Evolutionary conservation across 2,329 filamentous ascomycete genomes (phyloP).

Genomic region (Calonectria pteridis): DNA sequence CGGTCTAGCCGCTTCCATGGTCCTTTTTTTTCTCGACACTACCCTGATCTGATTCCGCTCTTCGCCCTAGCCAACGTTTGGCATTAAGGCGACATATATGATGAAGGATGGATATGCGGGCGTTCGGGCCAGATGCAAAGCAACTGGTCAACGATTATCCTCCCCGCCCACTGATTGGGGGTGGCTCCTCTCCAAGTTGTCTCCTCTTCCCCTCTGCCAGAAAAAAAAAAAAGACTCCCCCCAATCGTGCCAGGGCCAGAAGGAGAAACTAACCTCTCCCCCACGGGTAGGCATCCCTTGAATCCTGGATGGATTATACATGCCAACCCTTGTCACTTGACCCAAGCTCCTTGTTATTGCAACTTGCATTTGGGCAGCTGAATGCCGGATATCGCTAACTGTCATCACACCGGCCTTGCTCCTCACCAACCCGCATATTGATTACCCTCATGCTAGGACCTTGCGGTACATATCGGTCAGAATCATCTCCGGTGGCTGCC

Average conservation of each 20-base stretch:
- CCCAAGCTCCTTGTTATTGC: conserved; percentile 15
- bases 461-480: conserved; percentile 19
- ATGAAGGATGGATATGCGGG: not conserved
- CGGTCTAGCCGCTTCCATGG: not conserved
- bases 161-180: conserved; percentile 1
- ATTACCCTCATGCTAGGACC: conserved; percentile 16
- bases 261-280: conserved; percentile 7
- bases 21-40: not conserved
- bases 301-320: conserved; percentile 19
- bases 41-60: not conserved
- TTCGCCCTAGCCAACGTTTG: not conserved
- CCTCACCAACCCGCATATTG: conserved; percentile 18
- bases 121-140: conserved; percentile 1
- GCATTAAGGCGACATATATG: not conserved
- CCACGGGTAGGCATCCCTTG: conserved; percentile 20
- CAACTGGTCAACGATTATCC: not conserved
- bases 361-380: conserved; percentile 9
- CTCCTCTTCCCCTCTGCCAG: conserved; percentile 5
- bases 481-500: conserved; percentile 21
- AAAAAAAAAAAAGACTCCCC: not conserved
- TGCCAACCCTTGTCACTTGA: conserved; percentile 11
- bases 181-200: conserved; percentile 11
- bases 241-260: conserved; percentile 2
- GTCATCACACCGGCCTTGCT: not conserved
- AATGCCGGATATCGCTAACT: not conserved